Percentiles rank a stretch among this genome's conserved stretches.
Evolutionary conservation across 495 filamentous ascomycete species (phyloP).

Genomic region (Tuber melanosporum): DNA sequence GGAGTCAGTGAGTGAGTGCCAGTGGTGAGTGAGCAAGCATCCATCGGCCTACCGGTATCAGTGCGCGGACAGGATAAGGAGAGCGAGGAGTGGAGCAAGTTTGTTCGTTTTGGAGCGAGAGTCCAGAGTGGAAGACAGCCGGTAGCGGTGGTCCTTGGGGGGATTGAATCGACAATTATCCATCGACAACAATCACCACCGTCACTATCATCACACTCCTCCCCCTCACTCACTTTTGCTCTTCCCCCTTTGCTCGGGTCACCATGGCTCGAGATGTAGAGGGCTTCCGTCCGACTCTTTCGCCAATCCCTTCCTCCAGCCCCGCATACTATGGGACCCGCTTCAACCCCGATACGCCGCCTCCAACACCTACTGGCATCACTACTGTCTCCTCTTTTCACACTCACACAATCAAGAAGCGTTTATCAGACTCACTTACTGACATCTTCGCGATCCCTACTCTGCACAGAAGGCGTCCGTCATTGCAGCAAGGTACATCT

Average conservation of each 20-base stretch:
- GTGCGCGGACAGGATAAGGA: background rate
- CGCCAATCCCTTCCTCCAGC: constrained; percentile 29
- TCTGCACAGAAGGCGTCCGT: constrained; percentile 40
- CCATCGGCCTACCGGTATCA: background rate
- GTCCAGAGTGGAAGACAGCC: background rate
- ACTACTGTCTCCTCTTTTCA: constrained; percentile 29
- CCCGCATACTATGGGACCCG: constrained; percentile 27
- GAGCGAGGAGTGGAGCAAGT: background rate
- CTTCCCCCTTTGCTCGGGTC: constrained; percentile 6
- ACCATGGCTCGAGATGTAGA: constrained; percentile 35
- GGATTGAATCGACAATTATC: constrained; percentile 1
- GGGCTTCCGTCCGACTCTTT: constrained; percentile 32
- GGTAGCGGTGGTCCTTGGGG: constrained; percentile 28
- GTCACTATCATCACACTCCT: background rate
- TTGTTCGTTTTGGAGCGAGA: background rate
- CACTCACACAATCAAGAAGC: constrained; percentile 39
- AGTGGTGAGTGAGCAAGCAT: background rate
- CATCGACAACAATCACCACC: constrained; percentile 11
- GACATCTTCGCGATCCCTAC: constrained; percentile 37
- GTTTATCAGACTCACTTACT: constrained; percentile 41
- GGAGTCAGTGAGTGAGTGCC: constrained; percentile 6
- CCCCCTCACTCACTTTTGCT: background rate
- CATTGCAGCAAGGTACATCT: constrained; percentile 36
- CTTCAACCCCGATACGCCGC: constrained; percentile 33
- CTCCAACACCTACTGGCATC: constrained; percentile 35